Evolutionary conservation across 495 filamentous ascomycete species (phyloP).

Genomic region (Penicillium argentinense): DNA sequence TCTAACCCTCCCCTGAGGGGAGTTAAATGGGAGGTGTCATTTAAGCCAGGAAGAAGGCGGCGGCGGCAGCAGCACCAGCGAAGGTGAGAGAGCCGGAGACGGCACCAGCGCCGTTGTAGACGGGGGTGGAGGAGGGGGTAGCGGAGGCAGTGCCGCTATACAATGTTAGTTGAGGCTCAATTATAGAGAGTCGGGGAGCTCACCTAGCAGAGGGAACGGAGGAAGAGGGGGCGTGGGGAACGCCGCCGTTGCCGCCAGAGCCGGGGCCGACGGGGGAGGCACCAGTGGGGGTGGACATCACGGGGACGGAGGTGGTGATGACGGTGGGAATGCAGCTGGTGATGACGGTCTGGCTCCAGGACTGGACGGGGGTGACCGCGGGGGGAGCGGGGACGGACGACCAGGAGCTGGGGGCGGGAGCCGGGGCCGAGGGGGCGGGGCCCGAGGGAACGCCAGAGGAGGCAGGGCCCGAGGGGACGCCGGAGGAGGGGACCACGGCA

Average conservation of each 20-base stretch:
- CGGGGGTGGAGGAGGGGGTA: conserved; percentile 29
- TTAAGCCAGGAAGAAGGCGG: conserved; percentile 56
- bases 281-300: conserved; percentile 4
- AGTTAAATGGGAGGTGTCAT: conserved; percentile 37
- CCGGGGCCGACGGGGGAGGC: conserved; percentile 19
- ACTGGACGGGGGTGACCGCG: conserved; percentile 35
- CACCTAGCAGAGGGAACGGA: conserved; percentile 24
- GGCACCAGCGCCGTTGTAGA: conserved; percentile 50
- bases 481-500: conserved; percentile 17
- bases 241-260: conserved; percentile 18
- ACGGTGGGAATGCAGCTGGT: conserved; percentile 48
- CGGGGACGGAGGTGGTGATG: conserved; percentile 39
- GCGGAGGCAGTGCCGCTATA: conserved; percentile 12
- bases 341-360: conserved; percentile 42
- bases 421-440: conserved; percentile 14
- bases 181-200: conserved; percentile 2
- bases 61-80: conserved; percentile 49
- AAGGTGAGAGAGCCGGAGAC: conserved; percentile 48
- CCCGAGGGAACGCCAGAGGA: conserved; percentile 5
- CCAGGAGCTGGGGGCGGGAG: conserved; percentile 10
- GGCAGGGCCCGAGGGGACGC: conserved; percentile 19
- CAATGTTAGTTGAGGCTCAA: background rate
- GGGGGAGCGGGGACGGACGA: conserved; percentile 5
- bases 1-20: background rate
- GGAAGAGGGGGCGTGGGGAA: conserved; percentile 20